Evolutionary conservation across 1,284 basidiomycete species (phyloP), one percentile per base, ranked within the genome.

Genomic region (Schizophyllum commune): DNA sequence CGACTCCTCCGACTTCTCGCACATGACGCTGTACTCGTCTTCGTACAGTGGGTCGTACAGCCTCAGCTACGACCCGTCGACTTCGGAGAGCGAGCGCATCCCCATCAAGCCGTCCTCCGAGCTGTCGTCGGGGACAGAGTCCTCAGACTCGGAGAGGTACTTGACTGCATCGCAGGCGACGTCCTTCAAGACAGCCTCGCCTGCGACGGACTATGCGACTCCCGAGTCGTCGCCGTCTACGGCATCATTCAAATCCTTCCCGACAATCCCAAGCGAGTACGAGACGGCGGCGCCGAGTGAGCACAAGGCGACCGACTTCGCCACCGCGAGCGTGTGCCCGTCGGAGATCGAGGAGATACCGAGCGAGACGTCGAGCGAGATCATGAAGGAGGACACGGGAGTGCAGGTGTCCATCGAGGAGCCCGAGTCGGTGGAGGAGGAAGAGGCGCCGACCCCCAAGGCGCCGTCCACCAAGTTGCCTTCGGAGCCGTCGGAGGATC

Each of bases 241-340:
- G 33, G 64, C 65, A 21, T 68, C 68, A 21, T 79, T 76, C 65
- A 70, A 74, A 59, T 78, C 78, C 13, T 72, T 79, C 58, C 73
- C 75, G 0, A 79, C 78, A 5, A 83, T 86, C 63, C 85, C 84
- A 32, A 81, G 79, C 1, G 79, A 82, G 52, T 86, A 82, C 65
- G 72, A 71, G 55, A 86, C 83, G 7, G 80, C 80, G 33, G 77
- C 77, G 62, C 73, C 75, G 22, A 71, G 71, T 0, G 77, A 78
- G 39, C 17, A 47, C 39, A 47, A 47, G 39, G 39, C 39, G 17
- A 47, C 39, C 13, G 39, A 47, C 13, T 47, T 47, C 17, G 39
- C 39, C 9, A 47, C 39, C 13, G 39, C 39, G 39, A 47, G 39
- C 17, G 39, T 47, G 4, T 47, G 39, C 17, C 39, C 39, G 9